A percentile compares a stretch with the other conserved stretches of the same genome.
Conservation (phyloP, 2,329 filamentous ascomycete genomes). For the Rutstroemia sp. region DNA sequence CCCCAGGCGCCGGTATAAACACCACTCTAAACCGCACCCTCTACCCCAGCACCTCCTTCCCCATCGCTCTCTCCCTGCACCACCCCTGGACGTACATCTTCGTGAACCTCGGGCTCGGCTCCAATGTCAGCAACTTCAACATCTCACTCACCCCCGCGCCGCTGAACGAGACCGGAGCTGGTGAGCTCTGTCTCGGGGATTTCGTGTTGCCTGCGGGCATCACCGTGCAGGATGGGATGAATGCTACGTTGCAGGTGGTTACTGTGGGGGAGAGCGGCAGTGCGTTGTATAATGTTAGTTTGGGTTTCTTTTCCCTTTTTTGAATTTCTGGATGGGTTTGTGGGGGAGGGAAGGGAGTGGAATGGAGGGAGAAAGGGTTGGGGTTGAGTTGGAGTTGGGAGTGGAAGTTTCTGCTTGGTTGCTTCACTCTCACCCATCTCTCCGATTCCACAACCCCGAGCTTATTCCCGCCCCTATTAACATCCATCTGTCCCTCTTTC, state of each 20-base stretch:
- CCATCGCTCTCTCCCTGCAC: background rate
- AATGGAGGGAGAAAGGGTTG: background rate
- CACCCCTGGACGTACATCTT: constrained; percentile 4
- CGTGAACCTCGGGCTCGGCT: background rate
- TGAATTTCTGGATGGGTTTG: background rate
- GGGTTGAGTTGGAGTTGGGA: too few species aligned
- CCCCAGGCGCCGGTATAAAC: constrained; percentile 11
- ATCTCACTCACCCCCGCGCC: constrained; percentile 2
- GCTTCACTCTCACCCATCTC: too few species aligned
- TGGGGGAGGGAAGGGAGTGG: background rate
- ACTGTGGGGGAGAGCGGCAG: constrained; percentile 8
- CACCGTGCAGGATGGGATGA: constrained; percentile 1
- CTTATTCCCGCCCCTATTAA: too few species aligned
- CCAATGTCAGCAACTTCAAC: constrained; percentile 10
- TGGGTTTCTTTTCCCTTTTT: background rate
- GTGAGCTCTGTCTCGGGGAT: constrained; percentile 9
- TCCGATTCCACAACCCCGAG: too few species aligned
- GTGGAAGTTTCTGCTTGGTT: too few species aligned
- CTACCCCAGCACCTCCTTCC: background rate
- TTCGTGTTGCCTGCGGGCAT: constrained; percentile 3
- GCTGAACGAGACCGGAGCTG: constrained; percentile 9
- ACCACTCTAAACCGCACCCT: constrained; percentile 4
- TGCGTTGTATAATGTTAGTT: constrained; percentile 11
- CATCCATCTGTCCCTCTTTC: too few species aligned
- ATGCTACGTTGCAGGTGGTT: constrained; percentile 11